Percentiles rank a stretch among this genome's conserved stretches.
phyloP scores from a whole-genome alignment of 441 rosid genomes.

The Cnidoscolus chayamansa region DNA sequence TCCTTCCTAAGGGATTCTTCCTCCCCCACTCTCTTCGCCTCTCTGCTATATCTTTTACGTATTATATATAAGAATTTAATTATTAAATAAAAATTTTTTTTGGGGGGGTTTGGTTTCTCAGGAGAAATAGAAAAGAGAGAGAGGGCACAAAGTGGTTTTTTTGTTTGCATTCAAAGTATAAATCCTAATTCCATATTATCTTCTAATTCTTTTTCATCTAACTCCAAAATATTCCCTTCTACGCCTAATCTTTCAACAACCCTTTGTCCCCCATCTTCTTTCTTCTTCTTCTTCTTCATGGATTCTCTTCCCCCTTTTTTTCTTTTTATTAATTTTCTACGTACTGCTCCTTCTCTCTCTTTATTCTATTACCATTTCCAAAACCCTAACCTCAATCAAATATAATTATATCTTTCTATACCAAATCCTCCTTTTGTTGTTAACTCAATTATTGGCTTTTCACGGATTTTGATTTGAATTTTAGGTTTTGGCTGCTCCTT shows the following conservation, averaged over 20 bases:
- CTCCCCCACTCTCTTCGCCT: constrained; percentile 32
- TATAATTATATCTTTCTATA: too few relatives aligned
- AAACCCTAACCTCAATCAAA: too few relatives aligned
- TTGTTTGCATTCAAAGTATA: constrained; percentile 46
- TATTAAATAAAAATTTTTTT: background rate
- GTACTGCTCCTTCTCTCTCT: too few relatives aligned
- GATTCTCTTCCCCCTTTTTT: background rate
- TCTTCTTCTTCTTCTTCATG: background rate
- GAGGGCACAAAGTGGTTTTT: constrained; percentile 36
- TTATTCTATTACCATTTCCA: too few relatives aligned
- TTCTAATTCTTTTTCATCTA: constrained; percentile 57
- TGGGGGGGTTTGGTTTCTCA: background rate
- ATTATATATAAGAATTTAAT: background rate
- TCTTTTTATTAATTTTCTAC: background rate
- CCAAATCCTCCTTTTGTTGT: too few relatives aligned
- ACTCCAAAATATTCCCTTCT: constrained; percentile 61
- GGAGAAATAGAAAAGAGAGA: constrained; percentile 20
- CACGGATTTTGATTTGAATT: too few relatives aligned
- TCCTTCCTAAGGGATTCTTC: constrained; percentile 21
- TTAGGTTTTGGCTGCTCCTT: too few relatives aligned
- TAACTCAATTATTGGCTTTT: too few relatives aligned
- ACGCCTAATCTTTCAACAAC: constrained; percentile 28
- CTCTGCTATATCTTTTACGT: background rate
- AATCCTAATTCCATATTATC: constrained; percentile 41
- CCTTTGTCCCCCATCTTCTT: constrained; percentile 26